Percentiles rank a stretch among this genome's conserved stretches.
Conservation (phyloP, 805 yeast genomes). For the Saccharomycopsis olivae region DNA sequence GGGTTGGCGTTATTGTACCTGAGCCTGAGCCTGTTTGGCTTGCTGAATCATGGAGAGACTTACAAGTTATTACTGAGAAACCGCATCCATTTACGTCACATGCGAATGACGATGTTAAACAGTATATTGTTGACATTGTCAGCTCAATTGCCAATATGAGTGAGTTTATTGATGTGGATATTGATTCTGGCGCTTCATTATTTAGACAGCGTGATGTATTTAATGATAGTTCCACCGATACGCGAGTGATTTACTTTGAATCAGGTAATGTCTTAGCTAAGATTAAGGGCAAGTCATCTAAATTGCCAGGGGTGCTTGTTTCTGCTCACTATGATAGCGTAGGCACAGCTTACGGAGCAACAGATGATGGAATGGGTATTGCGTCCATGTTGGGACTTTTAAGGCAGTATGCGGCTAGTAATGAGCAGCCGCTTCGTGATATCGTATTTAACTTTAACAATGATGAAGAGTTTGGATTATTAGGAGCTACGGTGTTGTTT, state of each 20-base stretch:
- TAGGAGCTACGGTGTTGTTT: slow-evolving; percentile 70
- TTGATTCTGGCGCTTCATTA: slow-evolving; percentile 32
- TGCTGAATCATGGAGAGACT: slow-evolving; percentile 52
- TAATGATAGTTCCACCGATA: slow-evolving; percentile 29
- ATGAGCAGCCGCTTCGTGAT: slow-evolving; percentile 52
- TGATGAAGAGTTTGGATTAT: slow-evolving; percentile 79
- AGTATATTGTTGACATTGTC: slow-evolving; percentile 42
- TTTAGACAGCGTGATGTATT: slow-evolving; percentile 43
- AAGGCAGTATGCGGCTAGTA: slow-evolving; percentile 31
- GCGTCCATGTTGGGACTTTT: slow-evolving; percentile 70
- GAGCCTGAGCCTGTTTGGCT: slow-evolving; percentile 28
- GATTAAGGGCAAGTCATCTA: slow-evolving; percentile 49
- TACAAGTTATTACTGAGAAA: slow-evolving; percentile 53
- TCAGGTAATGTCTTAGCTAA: slow-evolving; percentile 72
- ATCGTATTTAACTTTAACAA: slow-evolving; percentile 79
- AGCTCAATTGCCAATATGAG: slow-evolving; percentile 24
- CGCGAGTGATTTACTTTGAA: slow-evolving; percentile 63
- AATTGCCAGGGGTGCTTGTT: slow-evolving; percentile 55
- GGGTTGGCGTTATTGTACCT: too few relatives aligned
- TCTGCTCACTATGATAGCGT: slow-evolving; percentile 89
- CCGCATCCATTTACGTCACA: slow-evolving; percentile 75
- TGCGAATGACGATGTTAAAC: slow-evolving; percentile 69
- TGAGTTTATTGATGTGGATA: slow-evolving; percentile 30
- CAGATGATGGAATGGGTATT: slow-evolving; percentile 88
- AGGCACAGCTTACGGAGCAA: slow-evolving; percentile 77